Base-by-base conservation (phyloP, 768 basidiomycete genomes). In the Cystofilobasidium ferigula region DNA sequence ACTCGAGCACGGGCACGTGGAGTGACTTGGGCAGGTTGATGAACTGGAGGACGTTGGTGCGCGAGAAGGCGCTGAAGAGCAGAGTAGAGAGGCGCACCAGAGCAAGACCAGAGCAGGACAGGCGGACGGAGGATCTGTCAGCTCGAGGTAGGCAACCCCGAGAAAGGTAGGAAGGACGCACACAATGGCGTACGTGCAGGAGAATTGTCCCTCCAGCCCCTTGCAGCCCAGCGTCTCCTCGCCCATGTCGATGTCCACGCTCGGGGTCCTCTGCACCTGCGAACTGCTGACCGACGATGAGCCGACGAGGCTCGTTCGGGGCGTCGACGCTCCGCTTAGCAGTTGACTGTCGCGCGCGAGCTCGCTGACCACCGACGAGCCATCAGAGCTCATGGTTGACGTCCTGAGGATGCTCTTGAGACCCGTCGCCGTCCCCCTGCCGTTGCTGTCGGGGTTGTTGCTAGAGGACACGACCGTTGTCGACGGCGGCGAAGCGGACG, bases 31-130 rank as follows among this genome's bases (percentile, higher is more conserved):
- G 56, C 1, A 68, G 36, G 62, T 68, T 68, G 61, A 68, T 68
- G 40, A 68, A 68, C 35, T 68, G 67, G 2, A 68, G 57, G 30
- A 62, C 62, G 57, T 68, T 68, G 22, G 56, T 42, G 10, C 43
- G 24, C 3, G 47, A 40, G 38, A 66, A 40, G 48, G 61, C 61
- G 8, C 61, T 62, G 48, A n/a, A 12, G 38, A 16, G 51, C 12
- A 10, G n/a, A 34, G 47, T 32, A 38, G 24, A 34, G 47, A 35
- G 36, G 47, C 36, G 32, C 28, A 22, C 28, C 24, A 6, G 42
- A 9, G 42, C 42, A 18, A 43, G 42, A n/a, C n/a, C n/a, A n/a
- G n/a, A n/a, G 6, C 42, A 43, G 42, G 8, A 16, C 42, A 43
- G 42, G 4, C 20, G 14, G 14, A 43, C 12, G 12, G 20, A 18